Evolutionary conservation across 371 early-diverging fungal genomes (phyloP), one percentile per base, ranked within the genome.

Genomic region (Smittium culicis): DNA sequence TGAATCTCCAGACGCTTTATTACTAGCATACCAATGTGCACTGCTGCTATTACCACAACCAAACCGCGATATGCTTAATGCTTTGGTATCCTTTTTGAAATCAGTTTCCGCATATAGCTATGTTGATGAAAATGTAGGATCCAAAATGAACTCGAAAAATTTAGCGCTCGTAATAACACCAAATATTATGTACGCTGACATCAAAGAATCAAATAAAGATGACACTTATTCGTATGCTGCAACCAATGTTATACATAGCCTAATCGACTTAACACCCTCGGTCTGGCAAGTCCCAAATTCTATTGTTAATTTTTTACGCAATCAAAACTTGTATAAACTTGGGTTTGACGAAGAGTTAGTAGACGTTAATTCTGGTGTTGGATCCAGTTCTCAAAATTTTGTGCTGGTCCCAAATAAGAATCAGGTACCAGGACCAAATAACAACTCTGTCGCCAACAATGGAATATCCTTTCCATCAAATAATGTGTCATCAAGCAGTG

Each of bases 161-260:
- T 72, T 97, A 65, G 94, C 96, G 0, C 90, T 91, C 0, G 91
- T 97, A 1, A 86, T 97, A 64, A 86, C 95, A 0, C 98, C 98
- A 5, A 96, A 90, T 68, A 83, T 97, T 5, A 76, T 96, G 55
- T 94, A 92, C 69, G 84, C 88, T 20, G 90, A 89, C 65, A 81
- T 81, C 60, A 89, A 90, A 71, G 91, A 89, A 71, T 88, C 90
- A 16, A 77, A 82, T 27, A 66, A 66, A 27, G 78, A 77, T 64
- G 77, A 77, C 65, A 77, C 77, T 32, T 77, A 77, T 35, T 88
- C 89, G 14, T 83, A 87, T 62, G 76, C 82, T 68, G 87, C 89
- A 1, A 89, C 92, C 61, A 83, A 83, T 57, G 84, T 86, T 2
- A 83, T 92, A 16, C 77, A 84, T 74, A 83, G 84, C 71, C 73